A percentile compares a stretch with the other conserved stretches of the same genome.
phyloP scores from a whole-genome alignment of 2,329 filamentous ascomycete genomes.

The Nigrospora sphaerica region DNA sequence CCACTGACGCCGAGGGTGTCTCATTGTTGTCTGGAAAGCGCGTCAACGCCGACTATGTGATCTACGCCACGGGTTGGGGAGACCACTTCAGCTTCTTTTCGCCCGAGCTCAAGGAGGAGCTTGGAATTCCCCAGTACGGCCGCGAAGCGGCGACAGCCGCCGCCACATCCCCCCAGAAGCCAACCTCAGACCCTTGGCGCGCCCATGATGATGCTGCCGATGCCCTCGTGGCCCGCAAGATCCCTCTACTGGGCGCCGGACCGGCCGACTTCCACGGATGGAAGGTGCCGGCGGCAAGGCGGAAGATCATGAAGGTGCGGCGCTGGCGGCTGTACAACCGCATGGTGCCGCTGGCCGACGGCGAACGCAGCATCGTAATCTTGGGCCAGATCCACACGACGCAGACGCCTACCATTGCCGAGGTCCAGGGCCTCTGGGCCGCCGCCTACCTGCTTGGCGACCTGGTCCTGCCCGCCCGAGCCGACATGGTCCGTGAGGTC shows the following conservation, averaged over 20 bases:
- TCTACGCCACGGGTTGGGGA: constrained; percentile 12
- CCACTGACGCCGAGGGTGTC: constrained; percentile 2
- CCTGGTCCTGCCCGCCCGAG: constrained; percentile 17
- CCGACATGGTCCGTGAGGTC: constrained; percentile 20
- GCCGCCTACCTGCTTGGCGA: constrained; percentile 20
- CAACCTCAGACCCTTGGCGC: constrained; percentile 2
- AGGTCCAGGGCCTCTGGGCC: constrained; percentile 24
- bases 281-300: not conserved
- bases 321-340: constrained; percentile 7
- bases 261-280: constrained; percentile 5
- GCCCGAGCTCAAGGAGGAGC: constrained; percentile 4
- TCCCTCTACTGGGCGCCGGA: constrained; percentile 8
- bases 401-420: constrained; percentile 16
- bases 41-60: constrained; percentile 7
- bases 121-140: constrained; percentile 8
- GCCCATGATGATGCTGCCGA: constrained; percentile 8
- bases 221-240: constrained; percentile 4
- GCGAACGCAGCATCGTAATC: constrained; percentile 13
- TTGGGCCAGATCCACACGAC: constrained; percentile 16
- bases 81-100: constrained; percentile 12
- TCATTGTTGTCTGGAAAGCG: constrained; percentile 5
- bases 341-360: constrained; percentile 3
- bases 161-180: no score
- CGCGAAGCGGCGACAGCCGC: not conserved
- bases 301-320: constrained; percentile 3